These are phyloP conservation scores for Pichia sp. DNA, from an alignment of 1,139 yeast genomes.

Conservation along the genomic window DNA sequence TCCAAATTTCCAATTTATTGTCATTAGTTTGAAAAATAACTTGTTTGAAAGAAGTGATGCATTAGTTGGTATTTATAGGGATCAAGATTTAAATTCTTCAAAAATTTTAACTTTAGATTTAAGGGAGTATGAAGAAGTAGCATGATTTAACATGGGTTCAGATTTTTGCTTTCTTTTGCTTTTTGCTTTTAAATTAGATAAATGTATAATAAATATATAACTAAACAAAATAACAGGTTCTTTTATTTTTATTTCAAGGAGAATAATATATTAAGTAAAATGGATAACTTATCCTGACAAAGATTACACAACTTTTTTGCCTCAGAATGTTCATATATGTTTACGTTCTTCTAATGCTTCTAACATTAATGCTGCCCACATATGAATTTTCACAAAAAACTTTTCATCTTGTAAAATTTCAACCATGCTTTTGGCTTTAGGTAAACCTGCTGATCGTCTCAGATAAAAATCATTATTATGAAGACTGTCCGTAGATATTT, in stretches of 20 bases:
- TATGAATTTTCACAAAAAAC: slow-evolving; percentile 58
- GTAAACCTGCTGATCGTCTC: slow-evolving; percentile 43
- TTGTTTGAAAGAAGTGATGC: slow-evolving; percentile 82
- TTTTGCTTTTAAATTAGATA: neutral
- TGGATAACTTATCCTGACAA: too few relatives aligned
- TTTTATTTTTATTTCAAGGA: too few relatives aligned
- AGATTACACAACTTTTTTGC: too few relatives aligned
- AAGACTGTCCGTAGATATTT: slow-evolving; percentile 24
- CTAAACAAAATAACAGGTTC: too few relatives aligned
- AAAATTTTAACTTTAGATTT: slow-evolving; percentile 71
- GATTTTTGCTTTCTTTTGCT: too few relatives aligned
- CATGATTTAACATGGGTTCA: too few relatives aligned
- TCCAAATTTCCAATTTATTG: slow-evolving; percentile 83
- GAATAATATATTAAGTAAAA: too few relatives aligned
- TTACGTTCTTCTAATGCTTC: slow-evolving; percentile 18
- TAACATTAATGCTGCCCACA: slow-evolving; percentile 54
- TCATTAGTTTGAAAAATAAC: slow-evolving; percentile 83
- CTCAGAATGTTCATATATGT: slow-evolving; percentile 2
- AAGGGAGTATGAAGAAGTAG: slow-evolving; percentile 44
- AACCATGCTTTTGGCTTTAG: slow-evolving; percentile 50
- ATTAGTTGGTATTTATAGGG: slow-evolving; percentile 87
- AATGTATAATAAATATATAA: too few relatives aligned
- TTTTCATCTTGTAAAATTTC: slow-evolving; percentile 55
- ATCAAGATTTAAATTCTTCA: slow-evolving; percentile 71
- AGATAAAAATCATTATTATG: slow-evolving; percentile 48